phyloP scores from a whole-genome alignment of 73 alveolate genomes.

The Paramecium pentaurelia region DNA sequence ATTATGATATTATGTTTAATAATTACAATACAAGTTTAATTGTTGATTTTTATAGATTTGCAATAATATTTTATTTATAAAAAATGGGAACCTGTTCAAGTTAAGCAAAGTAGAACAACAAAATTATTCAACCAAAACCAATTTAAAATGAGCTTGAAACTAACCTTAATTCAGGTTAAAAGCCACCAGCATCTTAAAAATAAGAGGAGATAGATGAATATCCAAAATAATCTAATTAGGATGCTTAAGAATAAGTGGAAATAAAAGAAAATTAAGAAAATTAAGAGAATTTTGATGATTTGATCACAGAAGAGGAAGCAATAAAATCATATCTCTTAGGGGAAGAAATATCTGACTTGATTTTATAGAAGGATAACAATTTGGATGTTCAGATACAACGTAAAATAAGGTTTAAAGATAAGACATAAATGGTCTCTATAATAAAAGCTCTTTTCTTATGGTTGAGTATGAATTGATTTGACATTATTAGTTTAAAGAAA shows the following conservation, averaged over 20 bases:
- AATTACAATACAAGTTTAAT: not conserved
- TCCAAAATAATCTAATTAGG: not conserved
- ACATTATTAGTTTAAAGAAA: not conserved
- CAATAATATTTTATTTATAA: not conserved
- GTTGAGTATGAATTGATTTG: slow-evolving; percentile 27
- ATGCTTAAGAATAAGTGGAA: not conserved
- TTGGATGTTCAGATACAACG: not conserved
- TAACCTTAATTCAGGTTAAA: not conserved
- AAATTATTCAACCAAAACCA: not conserved
- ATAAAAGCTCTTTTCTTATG: not conserved
- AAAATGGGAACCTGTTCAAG: not conserved
- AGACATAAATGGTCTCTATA: not conserved
- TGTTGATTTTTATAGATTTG: not conserved
- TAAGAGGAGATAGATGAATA: not conserved
- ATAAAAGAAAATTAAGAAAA: not conserved
- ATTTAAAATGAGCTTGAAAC: not conserved
- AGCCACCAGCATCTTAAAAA: not conserved
- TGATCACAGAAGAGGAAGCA: not conserved
- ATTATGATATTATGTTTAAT: too few relatives aligned
- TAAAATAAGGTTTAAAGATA: not conserved
- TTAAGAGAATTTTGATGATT: not conserved
- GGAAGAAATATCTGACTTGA: not conserved
- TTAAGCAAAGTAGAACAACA: not conserved
- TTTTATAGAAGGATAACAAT: not conserved
- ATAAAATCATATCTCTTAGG: not conserved